Base-by-base conservation (phyloP, 192 early-diverging fungal species). In the Radiomyces spectabilis region DNA sequence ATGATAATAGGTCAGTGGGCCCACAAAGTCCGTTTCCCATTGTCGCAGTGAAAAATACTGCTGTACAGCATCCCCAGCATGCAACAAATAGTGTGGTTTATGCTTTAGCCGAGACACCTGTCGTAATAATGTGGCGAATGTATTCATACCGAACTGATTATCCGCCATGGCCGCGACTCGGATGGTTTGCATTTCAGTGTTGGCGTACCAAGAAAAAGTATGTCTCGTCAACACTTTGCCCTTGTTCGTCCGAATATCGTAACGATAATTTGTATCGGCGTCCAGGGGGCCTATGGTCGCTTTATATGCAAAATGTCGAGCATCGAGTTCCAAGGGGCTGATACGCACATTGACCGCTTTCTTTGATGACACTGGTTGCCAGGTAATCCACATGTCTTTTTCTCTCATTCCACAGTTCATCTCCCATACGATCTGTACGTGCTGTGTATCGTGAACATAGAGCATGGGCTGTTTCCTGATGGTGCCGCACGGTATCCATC, bases 41-140 rank as follows among this genome's bases (percentile, higher is more conserved):
- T 85, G 80, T 33, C 68, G 68, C 19, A 86, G 56, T 21, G 69
- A 74, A 0, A 55, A 31, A 25, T 73, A 77, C 18, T 71, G 70
- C 52, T 88, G 85, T 5, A 86, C 79, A 3, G 74, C 70, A 64
- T 88, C 86, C 16, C 86, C 86, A 8, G 78, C 85, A 61, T 88
- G 86, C 34, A 88, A 43, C 19, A 86, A 66, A 30, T 70, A 68
- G 52, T 86, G 72, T 38, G 74, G 53, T 53, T 53, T 51, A 48
- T 71, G 45, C 9, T 41, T 25, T n/a, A n/a, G n/a, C n/a, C n/a
- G n/a, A 0, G 53, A 37, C 4, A 59, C 41, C 21, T 59, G 51
- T 47, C 58, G 29, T 39, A 65, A 22, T 55, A 71, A 44, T 37
- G 63, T 26, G 43, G 57, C 49, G 60, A 78, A 67, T 22, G 65